Percentiles rank a stretch among this genome's conserved stretches.
Evolutionary conservation across 2,329 filamentous ascomycete species (phyloP).

Genomic region (Colletotrichum spaethianum): DNA sequence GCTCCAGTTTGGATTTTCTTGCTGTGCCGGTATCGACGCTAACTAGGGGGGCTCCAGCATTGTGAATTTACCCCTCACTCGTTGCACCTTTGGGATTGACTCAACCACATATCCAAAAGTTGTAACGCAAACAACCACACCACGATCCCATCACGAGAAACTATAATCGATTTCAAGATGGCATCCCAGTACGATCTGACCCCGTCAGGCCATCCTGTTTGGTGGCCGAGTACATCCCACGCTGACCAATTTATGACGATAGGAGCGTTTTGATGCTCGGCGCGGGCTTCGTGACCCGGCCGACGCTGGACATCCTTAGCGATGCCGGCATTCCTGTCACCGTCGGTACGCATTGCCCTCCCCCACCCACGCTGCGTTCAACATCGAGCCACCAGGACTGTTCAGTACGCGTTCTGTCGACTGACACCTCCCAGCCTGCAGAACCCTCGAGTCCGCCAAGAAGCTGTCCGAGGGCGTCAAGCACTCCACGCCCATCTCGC

Average conservation of each 20-base stretch:
- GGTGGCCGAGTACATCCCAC: not conserved
- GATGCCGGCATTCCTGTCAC: constrained; percentile 74
- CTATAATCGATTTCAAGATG: constrained; percentile 19
- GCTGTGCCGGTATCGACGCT: not conserved
- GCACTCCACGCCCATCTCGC: constrained; percentile 67
- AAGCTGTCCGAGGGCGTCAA: constrained; percentile 80
- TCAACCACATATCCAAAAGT: not conserved
- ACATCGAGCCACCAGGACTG: not conserved
- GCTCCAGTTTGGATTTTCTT: constrained; percentile 1
- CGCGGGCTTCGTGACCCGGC: constrained; percentile 72
- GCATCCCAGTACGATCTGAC: constrained; percentile 29
- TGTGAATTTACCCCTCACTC: not conserved
- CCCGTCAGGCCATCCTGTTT: not conserved
- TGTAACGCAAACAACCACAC: not conserved
- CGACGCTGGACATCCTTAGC: constrained; percentile 75
- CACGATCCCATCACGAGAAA: constrained; percentile 14
- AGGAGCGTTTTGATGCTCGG: constrained; percentile 60
- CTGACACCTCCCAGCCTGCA: constrained; percentile 74
- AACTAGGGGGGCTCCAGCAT: not conserved
- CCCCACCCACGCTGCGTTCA: not conserved
- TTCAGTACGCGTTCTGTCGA: not conserved
- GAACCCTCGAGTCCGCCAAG: constrained; percentile 83
- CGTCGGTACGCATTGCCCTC: constrained; percentile 66
- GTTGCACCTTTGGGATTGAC: constrained; percentile 4
- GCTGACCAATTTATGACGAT: not conserved